These are phyloP conservation scores for Diaporthe helianthi DNA, from an alignment of 2,329 filamentous ascomycete genomes.

Conservation along the genomic window DNA sequence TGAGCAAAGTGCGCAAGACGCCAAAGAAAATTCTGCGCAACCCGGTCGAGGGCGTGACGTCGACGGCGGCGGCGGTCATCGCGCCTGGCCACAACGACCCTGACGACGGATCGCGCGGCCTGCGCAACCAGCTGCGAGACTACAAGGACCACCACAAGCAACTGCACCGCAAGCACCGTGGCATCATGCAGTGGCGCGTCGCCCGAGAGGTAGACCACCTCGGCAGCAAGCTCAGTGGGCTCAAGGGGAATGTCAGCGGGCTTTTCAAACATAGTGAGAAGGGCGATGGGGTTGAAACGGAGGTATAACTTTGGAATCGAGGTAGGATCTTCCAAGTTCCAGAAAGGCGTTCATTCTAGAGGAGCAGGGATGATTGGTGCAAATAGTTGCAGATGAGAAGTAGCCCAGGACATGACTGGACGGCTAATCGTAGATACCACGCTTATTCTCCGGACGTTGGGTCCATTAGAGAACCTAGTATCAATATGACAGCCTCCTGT, in stretches of 20 bases:
- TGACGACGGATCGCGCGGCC: constrained; percentile 53
- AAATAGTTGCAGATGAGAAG: not conserved
- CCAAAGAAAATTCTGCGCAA: constrained; percentile 38
- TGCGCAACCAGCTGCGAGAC: constrained; percentile 61
- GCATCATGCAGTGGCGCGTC: constrained; percentile 76
- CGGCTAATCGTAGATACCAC: not conserved
- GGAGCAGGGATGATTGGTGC: too few relatives aligned
- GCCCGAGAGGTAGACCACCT: constrained; percentile 58
- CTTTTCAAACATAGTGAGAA: constrained; percentile 67
- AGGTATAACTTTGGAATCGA: constrained; percentile 57
- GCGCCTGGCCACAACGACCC: constrained; percentile 44
- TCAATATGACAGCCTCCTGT: not conserved
- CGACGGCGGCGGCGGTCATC: constrained; percentile 34
- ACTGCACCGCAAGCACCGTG: constrained; percentile 70
- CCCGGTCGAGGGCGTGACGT: constrained; percentile 29
- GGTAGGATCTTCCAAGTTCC: too few relatives aligned
- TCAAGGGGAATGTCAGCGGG: constrained; percentile 64
- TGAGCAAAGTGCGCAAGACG: constrained; percentile 44
- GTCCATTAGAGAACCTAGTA: not conserved
- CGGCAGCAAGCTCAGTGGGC: constrained; percentile 59
- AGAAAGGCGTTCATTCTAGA: too few relatives aligned
- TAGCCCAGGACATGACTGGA: not conserved
- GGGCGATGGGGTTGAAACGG: constrained; percentile 69
- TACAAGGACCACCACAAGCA: constrained; percentile 66
- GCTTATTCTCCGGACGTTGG: not conserved